Percentiles rank a stretch among this genome's conserved stretches.
These are phyloP conservation scores for Achaetomium macrosporum DNA, from an alignment of 2,329 filamentous ascomycete genomes.

Conservation along the genomic window DNA sequence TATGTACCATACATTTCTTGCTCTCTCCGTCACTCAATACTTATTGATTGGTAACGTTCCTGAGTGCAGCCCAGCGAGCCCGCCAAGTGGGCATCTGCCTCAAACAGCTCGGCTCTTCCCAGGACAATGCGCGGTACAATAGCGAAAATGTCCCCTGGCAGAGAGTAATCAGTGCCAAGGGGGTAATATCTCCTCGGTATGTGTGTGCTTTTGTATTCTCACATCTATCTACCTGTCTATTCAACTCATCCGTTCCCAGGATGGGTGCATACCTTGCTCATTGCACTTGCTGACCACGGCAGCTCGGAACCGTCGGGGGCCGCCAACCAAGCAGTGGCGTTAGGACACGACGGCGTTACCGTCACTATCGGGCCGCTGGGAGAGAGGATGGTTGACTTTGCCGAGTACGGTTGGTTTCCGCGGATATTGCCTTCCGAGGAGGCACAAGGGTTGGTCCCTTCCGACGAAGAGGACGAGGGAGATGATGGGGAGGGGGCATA, in stretches of 20 bases:
- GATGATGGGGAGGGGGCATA: conserved; percentile 13
- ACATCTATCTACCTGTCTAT: background rate
- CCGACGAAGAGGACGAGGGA: conserved; percentile 25
- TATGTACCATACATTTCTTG: conserved; percentile 35
- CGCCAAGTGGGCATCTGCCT: conserved; percentile 87
- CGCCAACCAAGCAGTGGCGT: conserved; percentile 44
- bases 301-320: conserved; percentile 46
- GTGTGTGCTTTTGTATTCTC: background rate
- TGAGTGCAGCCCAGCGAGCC: conserved; percentile 62
- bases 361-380: conserved; percentile 46
- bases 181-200: conserved; percentile 77
- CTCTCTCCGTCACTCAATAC: background rate
- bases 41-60: too few relatives aligned
- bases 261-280: background rate
- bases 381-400: conserved; percentile 47
- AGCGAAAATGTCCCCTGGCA: conserved; percentile 86
- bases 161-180: conserved; percentile 82
- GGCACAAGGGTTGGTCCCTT: conserved; percentile 14
- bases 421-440: conserved; percentile 41
- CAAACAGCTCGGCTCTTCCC: conserved; percentile 67
- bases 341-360: conserved; percentile 47
- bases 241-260: too few relatives aligned
- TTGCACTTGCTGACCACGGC: background rate
- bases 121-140: conserved; percentile 53
- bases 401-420: conserved; percentile 52